phyloP scores from a whole-genome alignment of 148 eudicot genomes.

The Polygonum maritimum region DNA sequence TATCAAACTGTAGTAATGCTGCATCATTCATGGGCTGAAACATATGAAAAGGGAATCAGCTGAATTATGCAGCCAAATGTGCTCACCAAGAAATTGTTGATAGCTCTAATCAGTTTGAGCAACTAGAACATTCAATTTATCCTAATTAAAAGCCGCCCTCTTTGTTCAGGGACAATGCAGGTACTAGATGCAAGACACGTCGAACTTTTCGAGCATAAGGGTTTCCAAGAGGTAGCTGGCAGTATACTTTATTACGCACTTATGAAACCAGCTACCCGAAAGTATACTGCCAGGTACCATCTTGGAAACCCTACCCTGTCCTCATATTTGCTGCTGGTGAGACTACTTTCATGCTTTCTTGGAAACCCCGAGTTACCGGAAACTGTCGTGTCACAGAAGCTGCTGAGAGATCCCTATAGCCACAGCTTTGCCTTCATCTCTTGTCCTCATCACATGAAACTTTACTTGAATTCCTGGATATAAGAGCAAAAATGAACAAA shows the following conservation, averaged over 20 bases:
- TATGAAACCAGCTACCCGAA: slow-evolving; percentile 27
- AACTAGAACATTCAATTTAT: not conserved
- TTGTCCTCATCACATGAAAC: slow-evolving; percentile 73
- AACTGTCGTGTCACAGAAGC: slow-evolving; percentile 81
- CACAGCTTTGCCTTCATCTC: too few species aligned
- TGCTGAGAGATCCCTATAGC: too few species aligned
- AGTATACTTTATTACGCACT: slow-evolving; percentile 47
- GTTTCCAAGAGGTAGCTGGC: slow-evolving; percentile 75
- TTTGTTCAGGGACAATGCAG: slow-evolving; percentile 83
- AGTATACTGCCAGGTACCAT: too few species aligned
- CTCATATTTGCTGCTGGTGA: slow-evolving; percentile 56
- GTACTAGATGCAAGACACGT: slow-evolving; percentile 79
- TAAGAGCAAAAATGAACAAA: not conserved
- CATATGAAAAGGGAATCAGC: slow-evolving; percentile 1
- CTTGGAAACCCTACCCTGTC: too few species aligned
- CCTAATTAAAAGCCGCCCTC: not conserved
- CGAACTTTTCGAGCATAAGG: slow-evolving; percentile 65
- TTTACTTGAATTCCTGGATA: slow-evolving; percentile 65
- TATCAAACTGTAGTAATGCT: not conserved
- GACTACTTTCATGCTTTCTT: not conserved
- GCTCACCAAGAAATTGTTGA: not conserved
- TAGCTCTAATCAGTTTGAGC: not conserved
- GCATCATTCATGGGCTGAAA: not conserved
- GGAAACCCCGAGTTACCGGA: slow-evolving; percentile 37
- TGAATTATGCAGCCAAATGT: not conserved